phyloP scores from a whole-genome alignment of 179 eudicot species.

The Pouteria campechiana region DNA sequence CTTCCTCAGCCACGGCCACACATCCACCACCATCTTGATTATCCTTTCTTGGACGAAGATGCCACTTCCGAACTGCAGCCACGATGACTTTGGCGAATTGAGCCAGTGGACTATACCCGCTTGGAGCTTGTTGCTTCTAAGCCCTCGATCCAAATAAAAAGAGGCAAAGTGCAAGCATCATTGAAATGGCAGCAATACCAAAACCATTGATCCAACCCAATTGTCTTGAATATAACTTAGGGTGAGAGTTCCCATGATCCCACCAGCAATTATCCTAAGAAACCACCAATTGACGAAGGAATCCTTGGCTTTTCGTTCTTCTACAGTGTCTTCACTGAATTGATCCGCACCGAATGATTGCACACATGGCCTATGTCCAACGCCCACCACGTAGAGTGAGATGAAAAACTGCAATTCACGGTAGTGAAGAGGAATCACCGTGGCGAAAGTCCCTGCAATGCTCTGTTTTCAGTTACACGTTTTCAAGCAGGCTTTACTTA shows the following conservation, averaged over 20 bases:
- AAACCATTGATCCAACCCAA: conserved; percentile 52
- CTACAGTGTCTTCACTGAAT: conserved; percentile 43
- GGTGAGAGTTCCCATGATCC: conserved; percentile 26
- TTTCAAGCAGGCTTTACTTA: too few relatives aligned
- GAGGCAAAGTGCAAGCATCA: conserved; percentile 32
- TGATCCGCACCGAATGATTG: conserved; percentile 80
- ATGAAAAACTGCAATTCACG: conserved; percentile 21
- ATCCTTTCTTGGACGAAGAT: too few relatives aligned
- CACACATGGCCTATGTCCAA: conserved; percentile 67
- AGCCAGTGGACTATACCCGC: conserved; percentile 62
- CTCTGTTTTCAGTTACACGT: neutral
- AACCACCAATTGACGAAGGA: conserved; percentile 90
- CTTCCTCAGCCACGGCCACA: conserved; percentile 1
- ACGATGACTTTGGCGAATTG: conserved; percentile 57
- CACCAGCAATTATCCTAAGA: conserved; percentile 50
- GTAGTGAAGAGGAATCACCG: conserved; percentile 9
- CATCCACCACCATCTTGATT: neutral
- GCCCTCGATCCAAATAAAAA: conserved; percentile 32
- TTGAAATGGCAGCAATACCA: conserved; percentile 29
- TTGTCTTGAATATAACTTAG: conserved; percentile 45
- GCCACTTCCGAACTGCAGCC: conserved; percentile 48
- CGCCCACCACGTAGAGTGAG: conserved; percentile 53
- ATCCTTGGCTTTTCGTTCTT: conserved; percentile 37
- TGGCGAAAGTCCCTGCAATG: conserved; percentile 44
- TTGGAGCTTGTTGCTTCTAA: conserved; percentile 34